phyloP scores from a whole-genome alignment of 2,329 filamentous ascomycete genomes.

The Claviceps sp. region DNA sequence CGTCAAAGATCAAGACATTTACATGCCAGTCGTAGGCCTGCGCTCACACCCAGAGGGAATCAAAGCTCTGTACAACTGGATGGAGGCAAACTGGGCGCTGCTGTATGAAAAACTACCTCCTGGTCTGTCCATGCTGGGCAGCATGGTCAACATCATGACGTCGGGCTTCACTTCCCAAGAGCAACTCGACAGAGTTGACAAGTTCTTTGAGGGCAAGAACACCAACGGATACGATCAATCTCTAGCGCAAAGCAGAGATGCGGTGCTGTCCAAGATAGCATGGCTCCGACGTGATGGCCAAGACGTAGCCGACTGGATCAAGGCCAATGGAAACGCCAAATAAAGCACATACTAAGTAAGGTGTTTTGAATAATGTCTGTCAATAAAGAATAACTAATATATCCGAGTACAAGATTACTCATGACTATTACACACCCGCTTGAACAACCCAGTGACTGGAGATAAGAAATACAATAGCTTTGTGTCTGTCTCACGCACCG shows the following conservation, averaged over 20 bases:
- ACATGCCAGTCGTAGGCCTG: constrained; percentile 71
- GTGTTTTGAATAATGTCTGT: too few relatives aligned
- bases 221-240: constrained; percentile 78
- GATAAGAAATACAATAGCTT: too few relatives aligned
- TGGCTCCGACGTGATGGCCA: constrained; percentile 14
- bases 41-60: constrained; percentile 67
- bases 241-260: constrained; percentile 79
- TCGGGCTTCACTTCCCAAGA: constrained; percentile 65
- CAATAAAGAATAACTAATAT: too few relatives aligned
- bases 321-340: constrained; percentile 11
- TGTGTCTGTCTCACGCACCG: too few relatives aligned
- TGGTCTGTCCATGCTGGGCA: constrained; percentile 73
- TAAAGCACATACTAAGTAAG: not conserved
- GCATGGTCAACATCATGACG: constrained; percentile 70
- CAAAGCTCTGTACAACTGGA: constrained; percentile 67
- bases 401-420: too few relatives aligned
- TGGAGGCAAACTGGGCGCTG: constrained; percentile 79
- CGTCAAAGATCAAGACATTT: constrained; percentile 90
- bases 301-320: constrained; percentile 14
- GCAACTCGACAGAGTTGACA: constrained; percentile 62
- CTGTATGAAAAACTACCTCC: constrained; percentile 72
- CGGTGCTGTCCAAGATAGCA: constrained; percentile 60
- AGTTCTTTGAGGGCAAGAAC: constrained; percentile 71
- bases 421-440: too few relatives aligned
- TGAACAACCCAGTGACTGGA: too few relatives aligned